These are phyloP conservation scores for Solanum medicagineum DNA, from an alignment of 257 asterid species.

Conservation along the genomic window DNA sequence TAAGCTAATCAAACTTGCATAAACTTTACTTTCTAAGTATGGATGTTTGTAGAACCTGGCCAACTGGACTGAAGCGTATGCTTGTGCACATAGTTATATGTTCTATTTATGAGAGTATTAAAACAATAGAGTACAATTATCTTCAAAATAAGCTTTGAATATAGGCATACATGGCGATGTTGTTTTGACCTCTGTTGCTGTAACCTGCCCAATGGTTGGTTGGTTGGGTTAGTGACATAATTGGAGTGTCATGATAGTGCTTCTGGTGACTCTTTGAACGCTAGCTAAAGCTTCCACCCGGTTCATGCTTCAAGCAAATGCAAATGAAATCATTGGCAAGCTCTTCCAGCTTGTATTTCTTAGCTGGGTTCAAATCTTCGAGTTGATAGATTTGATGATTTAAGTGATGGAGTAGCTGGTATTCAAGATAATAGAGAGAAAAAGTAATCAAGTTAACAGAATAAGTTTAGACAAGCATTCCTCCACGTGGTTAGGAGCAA, in stretches of 20 bases:
- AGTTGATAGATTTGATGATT: background rate
- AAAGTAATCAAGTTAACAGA: background rate
- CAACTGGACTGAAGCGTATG: background rate
- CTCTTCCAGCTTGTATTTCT: background rate
- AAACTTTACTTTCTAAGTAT: background rate
- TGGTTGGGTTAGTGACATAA: background rate
- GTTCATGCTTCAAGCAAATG: background rate
- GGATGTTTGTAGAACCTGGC: background rate
- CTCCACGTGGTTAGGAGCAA: background rate
- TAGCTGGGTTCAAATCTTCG: background rate
- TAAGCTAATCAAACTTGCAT: background rate
- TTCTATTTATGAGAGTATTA: background rate
- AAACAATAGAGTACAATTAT: background rate
- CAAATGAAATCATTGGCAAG: background rate
- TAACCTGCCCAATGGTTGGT: background rate
- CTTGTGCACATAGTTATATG: background rate
- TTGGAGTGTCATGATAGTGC: background rate
- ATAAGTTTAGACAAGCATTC: background rate
- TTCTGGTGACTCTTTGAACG: background rate
- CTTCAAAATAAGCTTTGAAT: background rate
- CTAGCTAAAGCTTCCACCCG: background rate
- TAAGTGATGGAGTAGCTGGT: background rate
- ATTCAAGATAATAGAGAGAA: background rate
- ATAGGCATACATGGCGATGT: background rate
- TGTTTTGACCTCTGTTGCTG: background rate